Percentiles rank a stretch among this genome's conserved stretches.
Conservation (phyloP, 352 stramenopile genomes). For the Elongisporangium prolatum region DNA sequence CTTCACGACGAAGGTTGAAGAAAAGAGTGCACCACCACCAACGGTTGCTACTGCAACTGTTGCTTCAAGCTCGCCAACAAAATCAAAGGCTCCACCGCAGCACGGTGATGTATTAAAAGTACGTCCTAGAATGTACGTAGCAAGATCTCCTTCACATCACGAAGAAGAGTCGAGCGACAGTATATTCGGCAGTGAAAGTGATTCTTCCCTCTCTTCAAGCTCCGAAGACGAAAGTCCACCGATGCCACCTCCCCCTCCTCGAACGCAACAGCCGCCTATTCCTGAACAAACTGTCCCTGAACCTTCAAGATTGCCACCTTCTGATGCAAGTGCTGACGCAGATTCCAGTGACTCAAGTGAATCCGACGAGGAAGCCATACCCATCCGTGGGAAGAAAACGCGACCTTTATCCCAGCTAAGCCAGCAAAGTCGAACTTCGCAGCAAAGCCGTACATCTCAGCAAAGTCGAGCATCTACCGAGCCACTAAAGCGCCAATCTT, state of each 20-base stretch:
- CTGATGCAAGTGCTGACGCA: slow-evolving; percentile 42
- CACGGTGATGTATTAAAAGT: slow-evolving; percentile 49
- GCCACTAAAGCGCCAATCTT: slow-evolving; percentile 1
- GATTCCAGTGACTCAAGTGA: slow-evolving; percentile 46
- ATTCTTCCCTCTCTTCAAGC: slow-evolving; percentile 46
- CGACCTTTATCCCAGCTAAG: neutral
- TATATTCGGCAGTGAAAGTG: slow-evolving; percentile 77
- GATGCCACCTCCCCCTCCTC: slow-evolving; percentile 27
- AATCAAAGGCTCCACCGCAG: neutral
- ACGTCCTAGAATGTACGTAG: slow-evolving; percentile 76
- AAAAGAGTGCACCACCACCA: slow-evolving; percentile 9
- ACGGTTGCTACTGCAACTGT: slow-evolving; percentile 10
- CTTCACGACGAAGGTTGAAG: slow-evolving; percentile 14
- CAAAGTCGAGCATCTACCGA: slow-evolving; percentile 4
- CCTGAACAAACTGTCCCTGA: slow-evolving; percentile 11
- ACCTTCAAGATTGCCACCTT: slow-evolving; percentile 23
- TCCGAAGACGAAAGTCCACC: slow-evolving; percentile 35
- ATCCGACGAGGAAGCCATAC: slow-evolving; percentile 13
- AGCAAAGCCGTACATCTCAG: slow-evolving; percentile 5
- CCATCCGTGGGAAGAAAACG: neutral
- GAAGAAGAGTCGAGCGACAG: slow-evolving; percentile 85
- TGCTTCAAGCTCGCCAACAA: slow-evolving; percentile 7
- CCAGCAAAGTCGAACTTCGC: slow-evolving; percentile 5
- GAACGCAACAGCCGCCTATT: slow-evolving; percentile 12
- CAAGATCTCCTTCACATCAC: slow-evolving; percentile 50